phyloP scores from a whole-genome alignment of 768 basidiomycete species.

The Pisolithus orientalis region DNA sequence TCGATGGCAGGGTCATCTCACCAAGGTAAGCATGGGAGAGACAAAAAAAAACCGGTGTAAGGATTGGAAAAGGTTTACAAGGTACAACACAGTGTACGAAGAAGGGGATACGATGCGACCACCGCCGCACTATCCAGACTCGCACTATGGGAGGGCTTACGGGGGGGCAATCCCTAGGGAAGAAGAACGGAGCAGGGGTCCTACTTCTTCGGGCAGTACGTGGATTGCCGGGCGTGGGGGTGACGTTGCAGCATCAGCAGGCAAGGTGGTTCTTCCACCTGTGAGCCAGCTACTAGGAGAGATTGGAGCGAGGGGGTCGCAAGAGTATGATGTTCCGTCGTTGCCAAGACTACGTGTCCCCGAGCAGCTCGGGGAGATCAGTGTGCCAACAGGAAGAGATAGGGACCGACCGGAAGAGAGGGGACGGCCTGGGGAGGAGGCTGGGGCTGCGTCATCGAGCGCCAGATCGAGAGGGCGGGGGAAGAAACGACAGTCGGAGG shows the following conservation, averaged over 20 bases:
- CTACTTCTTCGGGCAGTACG: conserved; percentile 15
- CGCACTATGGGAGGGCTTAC: conserved; percentile 18
- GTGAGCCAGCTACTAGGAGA: conserved; percentile 21
- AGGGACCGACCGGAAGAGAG: conserved; percentile 12
- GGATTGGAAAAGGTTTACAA: conserved; percentile 11
- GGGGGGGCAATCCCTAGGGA: conserved; percentile 19
- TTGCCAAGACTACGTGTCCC: conserved; percentile 25
- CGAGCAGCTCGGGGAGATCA: conserved; percentile 8
- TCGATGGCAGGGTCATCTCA: conserved; percentile 6
- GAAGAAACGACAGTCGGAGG: conserved; percentile 12
- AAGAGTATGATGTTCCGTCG: conserved; percentile 17
- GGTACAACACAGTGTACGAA: conserved; percentile 10
- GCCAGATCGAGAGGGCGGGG: conserved; percentile 5
- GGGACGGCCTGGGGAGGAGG: conserved; percentile 1
- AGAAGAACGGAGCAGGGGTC: conserved; percentile 17
- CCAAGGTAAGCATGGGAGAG: conserved; percentile 13
- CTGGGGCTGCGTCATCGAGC: not conserved
- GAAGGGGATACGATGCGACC: conserved; percentile 17
- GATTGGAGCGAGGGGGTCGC: conserved; percentile 13
- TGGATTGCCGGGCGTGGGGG: conserved; percentile 5
- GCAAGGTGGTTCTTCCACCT: conserved; percentile 23
- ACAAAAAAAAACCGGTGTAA: not conserved
- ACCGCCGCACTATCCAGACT: conserved; percentile 10
- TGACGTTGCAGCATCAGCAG: conserved; percentile 12
- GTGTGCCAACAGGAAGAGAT: conserved; percentile 1